Evolutionary conservation across 1,284 basidiomycete genomes (phyloP).

Genomic region (Microbotryum saponariae): DNA sequence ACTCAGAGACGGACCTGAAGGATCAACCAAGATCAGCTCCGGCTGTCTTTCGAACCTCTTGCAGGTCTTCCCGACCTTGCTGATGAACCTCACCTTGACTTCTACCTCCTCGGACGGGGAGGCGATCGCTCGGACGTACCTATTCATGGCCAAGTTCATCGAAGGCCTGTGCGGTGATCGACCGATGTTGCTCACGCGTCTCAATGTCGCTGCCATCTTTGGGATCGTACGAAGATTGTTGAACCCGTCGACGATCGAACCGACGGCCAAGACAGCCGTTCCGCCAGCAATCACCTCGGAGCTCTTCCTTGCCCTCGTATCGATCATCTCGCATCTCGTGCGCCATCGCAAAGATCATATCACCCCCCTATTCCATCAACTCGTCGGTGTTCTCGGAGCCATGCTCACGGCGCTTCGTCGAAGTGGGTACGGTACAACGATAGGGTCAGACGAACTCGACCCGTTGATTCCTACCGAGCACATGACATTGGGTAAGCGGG

Average conservation of each 20-base stretch:
- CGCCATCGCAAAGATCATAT: slow-evolving; percentile 33
- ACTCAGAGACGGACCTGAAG: slow-evolving; percentile 21
- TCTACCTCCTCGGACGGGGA: background rate
- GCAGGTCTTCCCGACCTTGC: slow-evolving; percentile 12
- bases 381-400: slow-evolving; percentile 16
- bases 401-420: slow-evolving; percentile 22
- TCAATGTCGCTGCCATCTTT: slow-evolving; percentile 27
- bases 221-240: slow-evolving; percentile 20
- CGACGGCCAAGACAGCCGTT: background rate
- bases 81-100: background rate
- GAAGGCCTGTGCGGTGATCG: slow-evolving; percentile 28
- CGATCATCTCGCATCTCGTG: slow-evolving; percentile 25
- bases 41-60: slow-evolving; percentile 18
- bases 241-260: background rate
- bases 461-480: background rate
- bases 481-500: slow-evolving; percentile 12
- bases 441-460: slow-evolving; percentile 1
- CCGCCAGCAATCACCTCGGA: slow-evolving; percentile 1
- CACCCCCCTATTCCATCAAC: slow-evolving; percentile 30
- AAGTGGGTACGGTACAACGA: slow-evolving; percentile 17
- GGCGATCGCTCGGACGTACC: background rate
- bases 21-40: slow-evolving; percentile 16
- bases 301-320: slow-evolving; percentile 19
- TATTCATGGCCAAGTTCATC: slow-evolving; percentile 20
- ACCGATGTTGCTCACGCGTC: slow-evolving; percentile 30